Evolutionary conservation across 129 eudicot genomes (phyloP).

Genomic region (Heracleum sosnowskyi): DNA sequence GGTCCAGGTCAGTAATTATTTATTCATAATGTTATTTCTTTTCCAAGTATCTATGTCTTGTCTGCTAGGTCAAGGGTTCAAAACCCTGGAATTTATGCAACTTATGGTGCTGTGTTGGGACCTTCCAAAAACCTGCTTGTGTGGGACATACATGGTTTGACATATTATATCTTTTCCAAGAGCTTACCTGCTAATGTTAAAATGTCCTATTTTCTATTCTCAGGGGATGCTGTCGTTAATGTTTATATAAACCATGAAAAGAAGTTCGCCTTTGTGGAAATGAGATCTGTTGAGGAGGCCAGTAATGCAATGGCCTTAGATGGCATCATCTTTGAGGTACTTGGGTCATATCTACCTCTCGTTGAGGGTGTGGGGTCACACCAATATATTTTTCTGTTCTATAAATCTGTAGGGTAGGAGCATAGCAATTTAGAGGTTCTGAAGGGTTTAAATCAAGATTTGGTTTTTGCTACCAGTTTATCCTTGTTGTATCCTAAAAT

Average conservation of each 20-base stretch:
- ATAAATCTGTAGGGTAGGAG: neutral
- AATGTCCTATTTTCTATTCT: neutral
- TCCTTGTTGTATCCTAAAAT: neutral
- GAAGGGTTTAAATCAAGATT: neutral
- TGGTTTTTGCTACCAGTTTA: neutral
- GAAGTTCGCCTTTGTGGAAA: slow-evolving; percentile 98
- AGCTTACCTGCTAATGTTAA: neutral
- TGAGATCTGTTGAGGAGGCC: slow-evolving; percentile 99
- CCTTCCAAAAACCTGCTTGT: neutral
- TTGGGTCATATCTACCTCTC: neutral
- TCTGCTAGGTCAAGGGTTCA: too few species aligned
- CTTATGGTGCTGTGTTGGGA: neutral
- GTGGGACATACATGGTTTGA: neutral
- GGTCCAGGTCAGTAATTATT: slow-evolving; percentile 63
- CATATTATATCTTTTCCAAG: neutral
- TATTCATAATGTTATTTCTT: neutral
- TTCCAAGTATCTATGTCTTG: neutral
- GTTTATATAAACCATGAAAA: slow-evolving; percentile 95
- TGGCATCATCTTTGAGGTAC: slow-evolving; percentile 88
- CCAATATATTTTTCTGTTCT: neutral
- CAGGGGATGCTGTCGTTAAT: slow-evolving; percentile 98
- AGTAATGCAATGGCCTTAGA: slow-evolving; percentile 98
- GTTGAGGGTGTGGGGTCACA: too few species aligned
- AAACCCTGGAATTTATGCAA: neutral
- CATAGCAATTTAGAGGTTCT: neutral